phyloP scores from a whole-genome alignment of 2,329 filamentous ascomycete species.

The Acrocalymma vagum region DNA sequence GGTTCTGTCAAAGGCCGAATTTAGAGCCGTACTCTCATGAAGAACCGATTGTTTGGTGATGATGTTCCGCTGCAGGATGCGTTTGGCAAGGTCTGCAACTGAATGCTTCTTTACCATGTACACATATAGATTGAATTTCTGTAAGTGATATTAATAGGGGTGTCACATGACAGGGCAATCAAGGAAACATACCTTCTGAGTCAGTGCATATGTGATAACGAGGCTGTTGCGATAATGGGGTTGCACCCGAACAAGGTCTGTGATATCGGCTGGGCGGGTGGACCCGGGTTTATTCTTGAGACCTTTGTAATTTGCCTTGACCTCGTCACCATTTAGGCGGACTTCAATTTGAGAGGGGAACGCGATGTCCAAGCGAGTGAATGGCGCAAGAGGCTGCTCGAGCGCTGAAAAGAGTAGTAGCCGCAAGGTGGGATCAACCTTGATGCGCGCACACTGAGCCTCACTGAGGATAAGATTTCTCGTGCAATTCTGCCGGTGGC shows the following conservation, averaged over 20 bases:
- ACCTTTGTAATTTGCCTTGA: constrained; percentile 92
- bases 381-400: constrained; percentile 55
- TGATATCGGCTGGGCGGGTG: constrained; percentile 92
- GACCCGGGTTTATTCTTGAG: constrained; percentile 96
- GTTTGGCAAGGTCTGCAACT: constrained; percentile 74
- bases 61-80: constrained; percentile 71
- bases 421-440: constrained; percentile 68
- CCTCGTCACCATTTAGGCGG: constrained; percentile 85
- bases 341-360: constrained; percentile 95
- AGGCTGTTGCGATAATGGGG: constrained; percentile 79
- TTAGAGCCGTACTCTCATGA: constrained; percentile 76
- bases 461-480: constrained; percentile 67
- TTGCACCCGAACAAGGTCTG: constrained; percentile 74
- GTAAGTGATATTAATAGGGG: constrained; percentile 23
- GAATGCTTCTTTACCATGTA: constrained; percentile 79
- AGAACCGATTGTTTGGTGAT: constrained; percentile 85
- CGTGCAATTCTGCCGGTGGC: constrained; percentile 65
- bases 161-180: neutral
- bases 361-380: constrained; percentile 69
- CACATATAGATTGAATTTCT: constrained; percentile 65
- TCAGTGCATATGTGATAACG: constrained; percentile 90
- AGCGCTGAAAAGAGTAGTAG: constrained; percentile 86
- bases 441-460: constrained; percentile 63
- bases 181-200: constrained; percentile 73
- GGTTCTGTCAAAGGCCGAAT: neutral